A percentile compares a stretch with the other conserved stretches of the same genome.
Conservation (phyloP, 192 early-diverging fungal genomes). For the Entomortierella beljakovae region DNA sequence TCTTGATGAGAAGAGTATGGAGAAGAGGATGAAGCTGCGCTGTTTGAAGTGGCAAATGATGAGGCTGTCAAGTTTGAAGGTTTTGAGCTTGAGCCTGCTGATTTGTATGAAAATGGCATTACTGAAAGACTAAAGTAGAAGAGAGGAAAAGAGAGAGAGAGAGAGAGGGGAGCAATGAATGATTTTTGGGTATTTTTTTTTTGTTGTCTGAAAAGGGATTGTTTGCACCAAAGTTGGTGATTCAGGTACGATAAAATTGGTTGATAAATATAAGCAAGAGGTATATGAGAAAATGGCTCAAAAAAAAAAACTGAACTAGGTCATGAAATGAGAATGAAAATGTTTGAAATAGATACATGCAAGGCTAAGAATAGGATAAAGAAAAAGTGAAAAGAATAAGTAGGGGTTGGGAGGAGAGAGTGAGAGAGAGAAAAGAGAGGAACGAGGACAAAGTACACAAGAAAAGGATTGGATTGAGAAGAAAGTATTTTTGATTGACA, state of each 20-base stretch:
- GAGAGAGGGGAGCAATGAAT: no score
- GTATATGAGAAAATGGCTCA: background rate
- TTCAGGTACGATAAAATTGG: background rate
- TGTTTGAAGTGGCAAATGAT: background rate
- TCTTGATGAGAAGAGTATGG: background rate
- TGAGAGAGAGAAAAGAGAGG: background rate
- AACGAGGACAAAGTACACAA: background rate
- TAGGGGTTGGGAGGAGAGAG: background rate
- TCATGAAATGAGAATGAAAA: background rate
- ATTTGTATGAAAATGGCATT: constrained; percentile 10
- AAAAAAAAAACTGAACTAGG: background rate
- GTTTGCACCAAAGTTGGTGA: no score
- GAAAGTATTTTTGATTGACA: no score
- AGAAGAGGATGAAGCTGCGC: background rate
- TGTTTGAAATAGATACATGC: background rate
- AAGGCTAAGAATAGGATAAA: background rate
- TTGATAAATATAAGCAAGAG: background rate
- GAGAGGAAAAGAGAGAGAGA: no score
- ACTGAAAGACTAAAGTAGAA: no score
- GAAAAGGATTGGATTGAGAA: background rate
- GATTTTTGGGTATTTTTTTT: no score
- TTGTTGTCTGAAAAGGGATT: no score
- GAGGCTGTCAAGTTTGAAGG: background rate
- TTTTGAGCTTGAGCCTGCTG: background rate
- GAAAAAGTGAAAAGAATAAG: background rate